phyloP scores from a whole-genome alignment of 164 flowering plant genomes.

The Stephania cephalantha region DNA sequence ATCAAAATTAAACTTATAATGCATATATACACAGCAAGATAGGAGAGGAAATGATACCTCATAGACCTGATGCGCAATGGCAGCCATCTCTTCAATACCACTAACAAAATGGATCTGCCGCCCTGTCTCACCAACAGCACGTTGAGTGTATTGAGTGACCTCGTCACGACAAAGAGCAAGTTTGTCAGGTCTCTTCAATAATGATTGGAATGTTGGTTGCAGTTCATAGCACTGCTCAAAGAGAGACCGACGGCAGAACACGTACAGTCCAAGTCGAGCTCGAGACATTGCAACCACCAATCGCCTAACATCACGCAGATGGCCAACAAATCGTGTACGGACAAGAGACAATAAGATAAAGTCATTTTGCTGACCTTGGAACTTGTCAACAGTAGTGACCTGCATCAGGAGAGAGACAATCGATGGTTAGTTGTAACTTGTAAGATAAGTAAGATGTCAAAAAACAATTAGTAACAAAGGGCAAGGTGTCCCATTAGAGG shows the following conservation, averaged over 20 bases:
- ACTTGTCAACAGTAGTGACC: slow-evolving; percentile 96
- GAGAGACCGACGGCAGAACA: slow-evolving; percentile 81
- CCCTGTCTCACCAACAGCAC: slow-evolving; percentile 68
- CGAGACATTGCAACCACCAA: slow-evolving; percentile 98
- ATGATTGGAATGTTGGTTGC: slow-evolving; percentile 81
- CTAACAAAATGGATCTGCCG: slow-evolving; percentile 38
- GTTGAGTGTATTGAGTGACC: slow-evolving; percentile 45
- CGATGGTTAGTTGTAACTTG: background rate
- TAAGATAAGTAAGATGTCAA: background rate
- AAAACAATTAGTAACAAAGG: background rate
- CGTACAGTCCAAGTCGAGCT: slow-evolving; percentile 89
- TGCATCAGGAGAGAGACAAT: slow-evolving; percentile 17
- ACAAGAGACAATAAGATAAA: slow-evolving; percentile 86
- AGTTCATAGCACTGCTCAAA: slow-evolving; percentile 97
- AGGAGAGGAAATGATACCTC: slow-evolving; percentile 41
- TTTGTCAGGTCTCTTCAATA: slow-evolving; percentile 81
- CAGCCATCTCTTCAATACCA: slow-evolving; percentile 68
- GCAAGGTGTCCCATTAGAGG: background rate
- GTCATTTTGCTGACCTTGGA: slow-evolving; percentile 99
- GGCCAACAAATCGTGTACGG: slow-evolving; percentile 94
- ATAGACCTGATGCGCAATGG: slow-evolving; percentile 45
- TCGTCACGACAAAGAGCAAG: slow-evolving; percentile 73
- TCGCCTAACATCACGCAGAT: slow-evolving; percentile 98
- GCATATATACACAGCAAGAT: background rate
- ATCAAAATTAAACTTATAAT: background rate